Evolutionary conservation across 257 asterid genomes (phyloP), one percentile per base, ranked within the genome.

Genomic region (Ocimum tenuiflorum): DNA sequence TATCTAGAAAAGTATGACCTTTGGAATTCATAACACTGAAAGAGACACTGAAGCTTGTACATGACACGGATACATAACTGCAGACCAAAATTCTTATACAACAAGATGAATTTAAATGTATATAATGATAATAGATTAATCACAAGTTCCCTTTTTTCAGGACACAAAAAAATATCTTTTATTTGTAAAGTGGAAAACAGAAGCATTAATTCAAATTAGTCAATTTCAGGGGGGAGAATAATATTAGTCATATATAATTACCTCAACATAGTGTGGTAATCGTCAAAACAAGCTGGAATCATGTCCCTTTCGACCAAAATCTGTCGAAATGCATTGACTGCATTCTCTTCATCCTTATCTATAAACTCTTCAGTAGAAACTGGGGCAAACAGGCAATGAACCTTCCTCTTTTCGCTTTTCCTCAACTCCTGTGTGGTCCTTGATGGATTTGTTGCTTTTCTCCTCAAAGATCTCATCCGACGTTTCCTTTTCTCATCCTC

Each of bases 261-360:
- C 99, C 99, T 91, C 82, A 91, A 77, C 85, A 88, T 47, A 59
- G 81, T 81, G 70, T 88, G 97, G 71, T 88, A 88, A 72, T 94
- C 99, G 81, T 90, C 94, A 64, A 87, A 96, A 23, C 78, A 84
- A 64, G 85, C 55, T 9, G 87, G 96, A 76, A 94, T 91, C 73
- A 88, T 64, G 75, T 80, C 88, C 69, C 80, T 84, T 60, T 83
- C 89, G 65, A 83, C 65, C 88, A 94, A 80, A 57, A 66, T 75
- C 73, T 63, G 82, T 48, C 92, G 85, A 78, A 89, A 83, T 17
- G 69, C 82, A 72, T 79, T 74, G 9, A 88, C 89, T 0, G 85
- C 86, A 74, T 74, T 83, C 86, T 78, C 94, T 80, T 94, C 96
- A 73, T 80, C 82, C 82, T 88, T 89, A 50, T 89, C 92, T 31